Base-by-base conservation (phyloP, 352 stramenopile species). In the Thraustochytrium striatum region DNA sequence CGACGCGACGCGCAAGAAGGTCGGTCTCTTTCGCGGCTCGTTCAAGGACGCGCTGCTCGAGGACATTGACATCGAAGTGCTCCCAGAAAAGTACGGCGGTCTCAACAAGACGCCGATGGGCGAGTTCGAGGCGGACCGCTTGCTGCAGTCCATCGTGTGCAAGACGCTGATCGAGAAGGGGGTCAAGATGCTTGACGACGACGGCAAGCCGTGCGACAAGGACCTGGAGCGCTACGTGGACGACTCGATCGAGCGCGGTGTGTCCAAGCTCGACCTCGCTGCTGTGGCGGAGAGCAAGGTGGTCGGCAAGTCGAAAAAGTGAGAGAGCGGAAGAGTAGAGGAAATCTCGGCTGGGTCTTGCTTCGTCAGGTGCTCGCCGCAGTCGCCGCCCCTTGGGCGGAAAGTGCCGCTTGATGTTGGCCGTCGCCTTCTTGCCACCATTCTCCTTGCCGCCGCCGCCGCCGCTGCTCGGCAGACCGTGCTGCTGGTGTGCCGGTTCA, bases 1-100 rank as follows among this genome's bases (percentile, higher is more conserved):
- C 73, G 73, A 84, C 55, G 82, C 82, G 9, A 89, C 86, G 2
- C 43, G 86, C 35, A 65, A 86, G 73, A 89, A 89, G 79, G 85
- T 89, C 75, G 81, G 57, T 30, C 86, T 87, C 72, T 44, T 88
- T 7, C 65, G 82, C 16, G 33, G 65, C 58, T 33, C 55, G 0
- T 80, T 75, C 58, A 59, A 55, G 61, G 7, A 69, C 16, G 70
- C 28, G n/a, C 5, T 69, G 28, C 28, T 62, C n/a, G 73, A 82
- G 30, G 70, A 82, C 16, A 82, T 82, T 65, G 78, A 82, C 53
- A 2, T 52, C 21, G 72, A 82, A n/a, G 36, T 82, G 3, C 68
- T 82, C 19, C 78, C 78, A 11, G 72, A 72, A 41, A 81, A 81
- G 44, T 82, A 82, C 32, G 78, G 78, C 35, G 78, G 78, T 19